These are phyloP conservation scores for Samsoniella hepiali DNA, from an alignment of 2,329 filamentous ascomycete species.

Conservation along the genomic window DNA sequence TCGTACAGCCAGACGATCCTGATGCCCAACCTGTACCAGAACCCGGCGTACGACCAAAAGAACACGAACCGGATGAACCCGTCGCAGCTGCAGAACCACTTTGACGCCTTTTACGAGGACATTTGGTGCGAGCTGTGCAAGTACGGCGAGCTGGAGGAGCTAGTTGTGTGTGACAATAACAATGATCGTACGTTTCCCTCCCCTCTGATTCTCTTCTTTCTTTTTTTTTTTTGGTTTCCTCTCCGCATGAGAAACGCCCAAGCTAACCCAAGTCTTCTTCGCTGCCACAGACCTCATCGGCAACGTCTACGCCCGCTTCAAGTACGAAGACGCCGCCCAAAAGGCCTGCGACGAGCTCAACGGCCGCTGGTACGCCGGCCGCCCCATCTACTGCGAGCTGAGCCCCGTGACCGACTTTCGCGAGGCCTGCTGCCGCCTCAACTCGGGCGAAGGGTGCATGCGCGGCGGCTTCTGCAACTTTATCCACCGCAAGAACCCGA, in stretches of 20 bases:
- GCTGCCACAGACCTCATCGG: constrained; percentile 74
- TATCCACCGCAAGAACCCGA: constrained; percentile 95
- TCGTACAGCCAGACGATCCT: constrained; percentile 97
- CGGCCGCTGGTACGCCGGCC: constrained; percentile 91
- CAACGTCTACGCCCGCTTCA: constrained; percentile 99
- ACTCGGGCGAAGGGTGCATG: constrained; percentile 92
- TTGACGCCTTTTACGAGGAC: constrained; percentile 99
- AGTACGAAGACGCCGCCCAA: constrained; percentile 97
- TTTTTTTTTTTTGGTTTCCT: not conserved
- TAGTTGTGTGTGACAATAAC: constrained; percentile 99
- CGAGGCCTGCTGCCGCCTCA: constrained; percentile 93
- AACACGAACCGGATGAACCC: constrained; percentile 81
- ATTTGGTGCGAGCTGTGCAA: constrained; percentile 99
- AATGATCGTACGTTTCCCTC: constrained; percentile 73
- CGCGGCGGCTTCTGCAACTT: constrained; percentile 98
- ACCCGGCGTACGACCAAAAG: constrained; percentile 94
- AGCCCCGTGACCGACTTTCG: constrained; percentile 96
- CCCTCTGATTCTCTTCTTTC: not conserved
- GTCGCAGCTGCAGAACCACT: constrained; percentile 96
- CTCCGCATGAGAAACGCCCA: not conserved
- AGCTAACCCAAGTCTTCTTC: no score
- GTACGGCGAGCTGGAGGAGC: constrained; percentile 94
- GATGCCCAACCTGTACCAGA: constrained; percentile 98
- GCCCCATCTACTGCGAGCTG: constrained; percentile 97
- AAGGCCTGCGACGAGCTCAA: constrained; percentile 92